phyloP scores from a whole-genome alignment of 1,284 basidiomycete genomes.

The Inonotus hispidus region DNA sequence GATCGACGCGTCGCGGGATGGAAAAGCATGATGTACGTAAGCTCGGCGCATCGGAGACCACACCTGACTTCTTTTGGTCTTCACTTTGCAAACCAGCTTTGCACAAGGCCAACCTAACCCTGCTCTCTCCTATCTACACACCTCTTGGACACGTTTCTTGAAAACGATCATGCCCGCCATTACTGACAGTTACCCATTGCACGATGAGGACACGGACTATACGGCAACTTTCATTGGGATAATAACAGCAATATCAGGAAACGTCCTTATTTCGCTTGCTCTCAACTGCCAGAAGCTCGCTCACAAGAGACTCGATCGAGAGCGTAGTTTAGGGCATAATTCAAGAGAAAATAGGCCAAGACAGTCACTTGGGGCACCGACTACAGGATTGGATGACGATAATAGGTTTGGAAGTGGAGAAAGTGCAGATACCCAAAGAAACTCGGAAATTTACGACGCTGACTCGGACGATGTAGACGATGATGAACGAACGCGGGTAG shows the following conservation, averaged over 20 bases:
- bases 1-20: background rate
- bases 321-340: constrained; percentile 19
- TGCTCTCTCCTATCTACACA: background rate
- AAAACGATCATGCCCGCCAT: background rate
- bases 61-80: background rate
- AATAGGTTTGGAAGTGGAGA: background rate
- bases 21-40: background rate
- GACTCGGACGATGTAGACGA: constrained; percentile 3
- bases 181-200: background rate
- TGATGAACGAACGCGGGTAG: constrained; percentile 15
- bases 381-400: background rate
- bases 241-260: constrained; percentile 77
- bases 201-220: constrained; percentile 1
- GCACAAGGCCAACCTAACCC: background rate
- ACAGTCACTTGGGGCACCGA: background rate
- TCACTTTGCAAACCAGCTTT: background rate
- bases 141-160: background rate
- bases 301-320: constrained; percentile 64
- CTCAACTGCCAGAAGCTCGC: constrained; percentile 91
- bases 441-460: background rate
- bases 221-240: constrained; percentile 68
- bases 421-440: constrained; percentile 1
- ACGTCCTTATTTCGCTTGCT: constrained; percentile 85
- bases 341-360: background rate
- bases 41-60: background rate